These are phyloP conservation scores for Quercus tomentella DNA, from an alignment of 331 rosid species.

Conservation along the genomic window DNA sequence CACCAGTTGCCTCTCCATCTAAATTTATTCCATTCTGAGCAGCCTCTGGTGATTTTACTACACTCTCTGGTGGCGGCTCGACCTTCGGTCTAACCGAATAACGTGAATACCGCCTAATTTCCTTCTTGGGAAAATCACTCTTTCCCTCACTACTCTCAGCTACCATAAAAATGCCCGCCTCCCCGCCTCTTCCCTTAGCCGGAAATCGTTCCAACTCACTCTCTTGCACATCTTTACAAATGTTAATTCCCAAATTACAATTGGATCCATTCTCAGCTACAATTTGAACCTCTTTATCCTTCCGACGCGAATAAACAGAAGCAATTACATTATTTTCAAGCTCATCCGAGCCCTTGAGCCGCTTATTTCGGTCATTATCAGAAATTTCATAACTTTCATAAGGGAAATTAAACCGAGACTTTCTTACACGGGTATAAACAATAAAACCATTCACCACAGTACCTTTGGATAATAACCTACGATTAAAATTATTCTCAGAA, in stretches of 20 bases:
- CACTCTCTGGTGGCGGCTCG: slow-evolving; percentile 16
- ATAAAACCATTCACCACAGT: slow-evolving; percentile 53
- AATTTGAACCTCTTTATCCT: slow-evolving; percentile 20
- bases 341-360: slow-evolving; percentile 6
- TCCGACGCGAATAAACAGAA: neutral
- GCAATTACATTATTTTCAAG: slow-evolving; percentile 1
- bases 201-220: slow-evolving; percentile 11
- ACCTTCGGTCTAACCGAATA: slow-evolving; percentile 30
- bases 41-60: slow-evolving; percentile 13
- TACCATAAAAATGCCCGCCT: slow-evolving; percentile 16
- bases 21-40: slow-evolving; percentile 21
- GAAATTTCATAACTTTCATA: slow-evolving; percentile 3
- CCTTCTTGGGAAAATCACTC: slow-evolving; percentile 24
- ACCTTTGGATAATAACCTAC: slow-evolving; percentile 33
- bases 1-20: slow-evolving; percentile 30
- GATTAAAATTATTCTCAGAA: slow-evolving; percentile 18
- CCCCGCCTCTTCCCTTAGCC: slow-evolving; percentile 20
- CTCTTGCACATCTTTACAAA: slow-evolving; percentile 16
- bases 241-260: slow-evolving; percentile 6
- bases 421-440: slow-evolving; percentile 68
- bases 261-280: slow-evolving; percentile 6
- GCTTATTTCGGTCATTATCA: slow-evolving; percentile 20
- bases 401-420: slow-evolving; percentile 27
- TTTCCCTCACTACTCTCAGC: neutral
- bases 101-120: slow-evolving; percentile 37